phyloP scores from a whole-genome alignment of 768 basidiomycete genomes.

The Trametes gibbosa region DNA sequence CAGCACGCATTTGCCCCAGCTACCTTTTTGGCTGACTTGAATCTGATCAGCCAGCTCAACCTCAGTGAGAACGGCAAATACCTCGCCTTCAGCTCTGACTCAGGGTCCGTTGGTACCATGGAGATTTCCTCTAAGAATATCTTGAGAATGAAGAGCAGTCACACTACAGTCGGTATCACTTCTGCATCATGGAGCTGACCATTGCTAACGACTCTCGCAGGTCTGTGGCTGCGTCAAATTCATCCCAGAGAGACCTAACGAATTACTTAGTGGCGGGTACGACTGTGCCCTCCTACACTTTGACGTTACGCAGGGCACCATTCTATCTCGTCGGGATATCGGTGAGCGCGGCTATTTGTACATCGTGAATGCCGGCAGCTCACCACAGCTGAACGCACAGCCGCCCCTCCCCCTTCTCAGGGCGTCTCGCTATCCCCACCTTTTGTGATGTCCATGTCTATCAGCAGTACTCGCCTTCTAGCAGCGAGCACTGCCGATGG shows the following conservation, averaged over 20 bases:
- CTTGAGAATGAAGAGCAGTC: conserved; percentile 57
- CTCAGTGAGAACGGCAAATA: conserved; percentile 50
- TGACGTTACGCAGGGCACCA: conserved; percentile 53
- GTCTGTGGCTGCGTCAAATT: conserved; percentile 70
- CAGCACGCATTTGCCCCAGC: background rate
- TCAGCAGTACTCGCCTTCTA: conserved; percentile 57
- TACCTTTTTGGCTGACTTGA: conserved; percentile 22
- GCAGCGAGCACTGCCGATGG: conserved; percentile 79
- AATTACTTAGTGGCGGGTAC: conserved; percentile 77
- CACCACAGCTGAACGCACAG: background rate
- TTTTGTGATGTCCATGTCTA: conserved; percentile 62
- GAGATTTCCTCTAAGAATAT: conserved; percentile 51
- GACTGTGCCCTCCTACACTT: conserved; percentile 69
- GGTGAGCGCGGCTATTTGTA: conserved; percentile 36
- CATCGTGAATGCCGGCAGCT: no score
- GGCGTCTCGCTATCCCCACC: conserved; percentile 69
- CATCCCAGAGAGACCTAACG: conserved; percentile 66
- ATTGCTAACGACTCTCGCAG: conserved; percentile 36
- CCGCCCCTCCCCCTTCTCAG: conserved; percentile 37
- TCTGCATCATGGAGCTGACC: background rate
- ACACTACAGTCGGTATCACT: conserved; percentile 52
- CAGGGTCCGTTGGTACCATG: conserved; percentile 63
- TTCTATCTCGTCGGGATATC: conserved; percentile 59
- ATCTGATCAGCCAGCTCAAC: conserved; percentile 55
- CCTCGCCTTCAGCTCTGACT: conserved; percentile 70